Conservation (phyloP, 768 basidiomycete species). For the Boletus vermiculosoides region DNA sequence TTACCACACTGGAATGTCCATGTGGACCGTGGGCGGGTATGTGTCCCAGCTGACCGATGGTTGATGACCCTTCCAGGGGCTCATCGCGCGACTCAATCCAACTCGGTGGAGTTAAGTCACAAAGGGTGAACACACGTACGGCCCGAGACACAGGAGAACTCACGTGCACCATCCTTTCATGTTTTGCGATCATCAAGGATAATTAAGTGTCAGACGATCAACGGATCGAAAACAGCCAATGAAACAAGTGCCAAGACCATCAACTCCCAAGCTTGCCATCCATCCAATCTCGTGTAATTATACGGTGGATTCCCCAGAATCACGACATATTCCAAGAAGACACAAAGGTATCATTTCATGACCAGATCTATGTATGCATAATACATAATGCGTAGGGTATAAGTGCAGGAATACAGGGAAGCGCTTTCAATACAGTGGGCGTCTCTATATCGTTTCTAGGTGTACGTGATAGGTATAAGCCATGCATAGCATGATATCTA, state of each 20-base stretch:
- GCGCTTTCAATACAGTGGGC: constrained; percentile 23
- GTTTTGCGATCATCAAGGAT: background rate
- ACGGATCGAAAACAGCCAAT: background rate
- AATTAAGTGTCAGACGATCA: background rate
- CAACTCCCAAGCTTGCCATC: constrained; percentile 1
- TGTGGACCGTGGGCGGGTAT: background rate
- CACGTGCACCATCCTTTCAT: background rate
- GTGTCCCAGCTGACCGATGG: background rate
- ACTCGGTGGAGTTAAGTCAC: background rate
- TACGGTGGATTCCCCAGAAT: background rate
- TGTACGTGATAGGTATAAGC: constrained; percentile 1
- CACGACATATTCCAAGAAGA: constrained; percentile 3
- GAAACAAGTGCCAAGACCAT: background rate
- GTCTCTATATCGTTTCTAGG: constrained; percentile 18
- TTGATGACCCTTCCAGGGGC: background rate
- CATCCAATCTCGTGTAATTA: background rate
- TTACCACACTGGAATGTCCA: background rate
- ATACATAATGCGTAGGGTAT: constrained; percentile 26
- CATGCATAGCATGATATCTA: constrained; percentile 25
- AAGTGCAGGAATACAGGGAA: constrained; percentile 14
- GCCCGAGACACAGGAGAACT: background rate
- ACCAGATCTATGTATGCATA: constrained; percentile 7
- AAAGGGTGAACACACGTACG: too few species aligned
- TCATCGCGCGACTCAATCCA: background rate
- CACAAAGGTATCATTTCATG: constrained; percentile 5